Conservation (phyloP, 805 yeast species). For the Candida nonsorbophila region DNA sequence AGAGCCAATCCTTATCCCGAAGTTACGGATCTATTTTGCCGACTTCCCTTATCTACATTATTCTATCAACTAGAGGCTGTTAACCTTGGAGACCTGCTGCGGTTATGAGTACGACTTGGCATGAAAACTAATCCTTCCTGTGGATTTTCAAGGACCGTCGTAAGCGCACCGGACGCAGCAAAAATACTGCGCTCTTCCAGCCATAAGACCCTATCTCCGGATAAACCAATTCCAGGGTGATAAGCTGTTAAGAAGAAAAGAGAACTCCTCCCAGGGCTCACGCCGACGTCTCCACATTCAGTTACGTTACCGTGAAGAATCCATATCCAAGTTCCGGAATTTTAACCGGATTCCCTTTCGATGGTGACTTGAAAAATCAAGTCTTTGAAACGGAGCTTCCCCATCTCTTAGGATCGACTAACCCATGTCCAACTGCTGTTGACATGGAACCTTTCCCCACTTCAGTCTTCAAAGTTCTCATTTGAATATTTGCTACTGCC, state of each 20-base stretch:
- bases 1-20: constrained; percentile 41
- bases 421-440: constrained; percentile 40
- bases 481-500: constrained; percentile 28
- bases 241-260: constrained; percentile 38
- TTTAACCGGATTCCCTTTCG: constrained; percentile 42
- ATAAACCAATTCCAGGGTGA: constrained; percentile 38
- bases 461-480: constrained; percentile 39
- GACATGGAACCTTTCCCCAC: constrained; percentile 40
- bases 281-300: constrained; percentile 38
- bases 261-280: constrained; percentile 40
- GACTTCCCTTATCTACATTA: constrained; percentile 41
- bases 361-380: constrained; percentile 28
- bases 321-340: constrained; percentile 41
- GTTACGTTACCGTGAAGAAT: constrained; percentile 38
- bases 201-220: constrained; percentile 36
- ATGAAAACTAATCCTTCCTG: constrained; percentile 35
- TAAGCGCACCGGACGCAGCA: constrained; percentile 36
- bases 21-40: constrained; percentile 40
- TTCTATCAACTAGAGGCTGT: constrained; percentile 42
- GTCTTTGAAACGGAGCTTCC: constrained; percentile 34
- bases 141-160: constrained; percentile 39
- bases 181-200: constrained; percentile 34
- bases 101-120: constrained; percentile 41
- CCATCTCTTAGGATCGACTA: constrained; percentile 39
- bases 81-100: constrained; percentile 44